Percentiles rank a stretch among this genome's conserved stretches.
phyloP scores from a whole-genome alignment of 2,329 filamentous ascomycete genomes.

The Aschersonia sp. region DNA sequence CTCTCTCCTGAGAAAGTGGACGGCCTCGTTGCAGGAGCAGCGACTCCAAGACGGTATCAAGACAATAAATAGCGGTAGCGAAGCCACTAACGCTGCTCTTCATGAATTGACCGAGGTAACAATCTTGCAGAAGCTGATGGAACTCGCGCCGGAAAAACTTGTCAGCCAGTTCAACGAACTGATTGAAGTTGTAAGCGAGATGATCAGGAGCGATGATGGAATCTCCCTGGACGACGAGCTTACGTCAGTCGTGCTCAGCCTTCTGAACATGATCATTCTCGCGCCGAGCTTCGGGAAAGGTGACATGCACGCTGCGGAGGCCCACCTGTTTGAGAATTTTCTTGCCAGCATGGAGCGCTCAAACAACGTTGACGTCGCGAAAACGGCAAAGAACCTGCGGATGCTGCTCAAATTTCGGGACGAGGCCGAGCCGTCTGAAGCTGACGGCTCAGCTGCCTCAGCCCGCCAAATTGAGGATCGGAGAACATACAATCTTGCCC shows the following conservation, averaged over 20 bases:
- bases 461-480: conserved; percentile 42
- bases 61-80: too few species aligned
- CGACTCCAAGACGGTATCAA: too few species aligned
- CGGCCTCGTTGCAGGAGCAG: conserved; percentile 17
- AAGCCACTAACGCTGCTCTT: conserved; percentile 23
- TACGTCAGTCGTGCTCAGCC: conserved; percentile 39
- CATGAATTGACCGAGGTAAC: conserved; percentile 41
- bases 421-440: conserved; percentile 30
- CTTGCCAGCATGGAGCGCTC: conserved; percentile 27
- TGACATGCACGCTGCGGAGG: conserved; percentile 23
- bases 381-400: conserved; percentile 40
- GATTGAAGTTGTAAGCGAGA: conserved; percentile 46
- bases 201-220: conserved; percentile 34
- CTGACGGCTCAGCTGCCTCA: conserved; percentile 23
- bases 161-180: conserved; percentile 50
- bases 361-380: conserved; percentile 25
- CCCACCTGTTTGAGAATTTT: conserved; percentile 32
- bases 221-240: conserved; percentile 30
- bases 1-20: conserved; percentile 41
- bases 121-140: conserved; percentile 51
- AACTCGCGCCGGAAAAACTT: conserved; percentile 46
- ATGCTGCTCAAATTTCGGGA: conserved; percentile 42
- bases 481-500: conserved; percentile 45
- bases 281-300: conserved; percentile 39
- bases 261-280: conserved; percentile 46